Conservation (phyloP, 2,329 filamentous ascomycete genomes). For the Fusarium gaditjirri region DNA sequence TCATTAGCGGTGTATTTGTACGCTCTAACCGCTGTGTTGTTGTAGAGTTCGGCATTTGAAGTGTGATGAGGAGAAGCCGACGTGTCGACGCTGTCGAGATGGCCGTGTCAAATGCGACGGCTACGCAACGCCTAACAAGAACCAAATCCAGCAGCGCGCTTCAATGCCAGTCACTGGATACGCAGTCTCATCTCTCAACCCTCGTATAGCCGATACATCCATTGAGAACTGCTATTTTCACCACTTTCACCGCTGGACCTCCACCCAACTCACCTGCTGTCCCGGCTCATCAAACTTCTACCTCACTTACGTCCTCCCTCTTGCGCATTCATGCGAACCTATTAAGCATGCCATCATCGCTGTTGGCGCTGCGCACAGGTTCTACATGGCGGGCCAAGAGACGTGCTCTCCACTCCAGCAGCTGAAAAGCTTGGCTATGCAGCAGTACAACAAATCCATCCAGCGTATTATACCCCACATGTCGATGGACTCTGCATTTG, state of each 20-base stretch:
- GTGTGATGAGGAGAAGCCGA: constrained; percentile 45
- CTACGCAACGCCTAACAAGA: constrained; percentile 20
- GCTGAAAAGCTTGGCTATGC: constrained; percentile 31
- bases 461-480: constrained; percentile 30
- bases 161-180: background rate
- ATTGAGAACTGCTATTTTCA: constrained; percentile 33
- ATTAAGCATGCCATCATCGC: constrained; percentile 25
- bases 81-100: constrained; percentile 32
- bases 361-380: constrained; percentile 31
- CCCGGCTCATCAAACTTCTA: constrained; percentile 27
- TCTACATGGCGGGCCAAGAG: constrained; percentile 26
- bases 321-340: constrained; percentile 28
- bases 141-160: background rate
- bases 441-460: constrained; percentile 40
- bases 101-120: constrained; percentile 37
- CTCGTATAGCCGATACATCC: constrained; percentile 4
- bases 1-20: fast-evolving
- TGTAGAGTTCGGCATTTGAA: constrained; percentile 39
- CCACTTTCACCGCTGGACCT: constrained; percentile 36
- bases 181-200: constrained; percentile 1
- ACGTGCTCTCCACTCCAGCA: constrained; percentile 28
- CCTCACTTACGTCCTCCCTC: constrained; percentile 18
- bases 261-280: constrained; percentile 20
- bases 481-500: constrained; percentile 8
- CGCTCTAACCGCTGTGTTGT: background rate